phyloP scores from a whole-genome alignment of 257 asterid genomes.

The Eustoma russellianum region DNA sequence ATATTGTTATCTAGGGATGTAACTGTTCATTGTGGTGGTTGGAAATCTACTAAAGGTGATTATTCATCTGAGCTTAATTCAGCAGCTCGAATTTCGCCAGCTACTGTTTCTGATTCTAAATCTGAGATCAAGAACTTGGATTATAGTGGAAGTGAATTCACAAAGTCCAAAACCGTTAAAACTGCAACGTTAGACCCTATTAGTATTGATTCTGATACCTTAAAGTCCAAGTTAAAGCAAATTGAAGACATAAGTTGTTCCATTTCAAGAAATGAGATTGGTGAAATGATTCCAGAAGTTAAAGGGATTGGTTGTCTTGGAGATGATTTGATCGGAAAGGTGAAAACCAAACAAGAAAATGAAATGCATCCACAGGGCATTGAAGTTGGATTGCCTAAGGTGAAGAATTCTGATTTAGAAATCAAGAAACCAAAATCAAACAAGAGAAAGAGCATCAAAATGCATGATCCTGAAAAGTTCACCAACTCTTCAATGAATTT shows the following conservation, averaged over 20 bases:
- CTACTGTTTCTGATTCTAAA: conserved; percentile 9
- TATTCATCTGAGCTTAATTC: conserved; percentile 38
- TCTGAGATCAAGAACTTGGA: conserved; percentile 6
- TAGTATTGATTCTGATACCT: conserved; percentile 5
- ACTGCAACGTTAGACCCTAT: conserved; percentile 15
- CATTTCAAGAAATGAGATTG: conserved; percentile 19
- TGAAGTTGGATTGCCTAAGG: conserved; percentile 26
- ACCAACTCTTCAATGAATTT: conserved; percentile 9
- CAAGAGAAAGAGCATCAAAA: conserved; percentile 28
- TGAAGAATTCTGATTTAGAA: conserved; percentile 15
- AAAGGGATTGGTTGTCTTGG: conserved; percentile 12
- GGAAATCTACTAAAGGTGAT: conserved; percentile 10
- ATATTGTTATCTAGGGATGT: conserved; percentile 61
- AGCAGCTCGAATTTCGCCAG: conserved; percentile 19
- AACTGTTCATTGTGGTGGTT: conserved; percentile 21
- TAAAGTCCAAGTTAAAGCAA: conserved; percentile 15
- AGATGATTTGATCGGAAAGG: conserved; percentile 8
- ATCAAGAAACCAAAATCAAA: conserved; percentile 21
- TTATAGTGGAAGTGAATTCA: conserved; percentile 1
- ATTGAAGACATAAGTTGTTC: conserved; percentile 9
- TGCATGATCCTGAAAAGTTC: conserved; percentile 10
- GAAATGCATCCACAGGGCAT: conserved; percentile 11
- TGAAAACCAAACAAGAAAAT: neutral
- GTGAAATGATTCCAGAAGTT: conserved; percentile 13
- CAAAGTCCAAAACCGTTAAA: conserved; percentile 14